Evolutionary conservation across 495 filamentous ascomycete species (phyloP).

Genomic region (Penicillium canariense): DNA sequence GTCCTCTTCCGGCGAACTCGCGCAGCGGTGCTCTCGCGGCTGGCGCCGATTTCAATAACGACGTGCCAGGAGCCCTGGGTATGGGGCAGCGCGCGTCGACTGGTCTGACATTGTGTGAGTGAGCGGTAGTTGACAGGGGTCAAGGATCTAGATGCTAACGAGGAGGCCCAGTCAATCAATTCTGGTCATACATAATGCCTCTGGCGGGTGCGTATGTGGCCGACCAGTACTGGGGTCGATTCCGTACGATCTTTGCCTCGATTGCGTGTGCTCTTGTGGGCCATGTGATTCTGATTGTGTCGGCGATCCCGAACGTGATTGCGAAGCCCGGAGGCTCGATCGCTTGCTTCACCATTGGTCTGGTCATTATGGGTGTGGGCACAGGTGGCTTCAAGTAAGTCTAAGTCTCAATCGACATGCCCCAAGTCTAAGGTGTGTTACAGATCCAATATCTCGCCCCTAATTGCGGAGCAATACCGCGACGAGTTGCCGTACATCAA

Average conservation of each 20-base stretch:
- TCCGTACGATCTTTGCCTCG: conserved; percentile 56
- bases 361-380: conserved; percentile 55
- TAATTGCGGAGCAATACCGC: conserved; percentile 53
- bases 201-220: conserved; percentile 68
- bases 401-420: no score
- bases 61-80: conserved; percentile 58
- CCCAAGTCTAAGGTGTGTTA: not conserved
- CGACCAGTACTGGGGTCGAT: conserved; percentile 55
- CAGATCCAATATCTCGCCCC: conserved; percentile 62
- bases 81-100: conserved; percentile 67
- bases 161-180: conserved; percentile 59
- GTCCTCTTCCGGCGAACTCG: conserved; percentile 57
- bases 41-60: conserved; percentile 45
- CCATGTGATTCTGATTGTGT: conserved; percentile 60
- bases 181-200: conserved; percentile 74
- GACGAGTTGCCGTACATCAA: conserved; percentile 42
- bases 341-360: conserved; percentile 58
- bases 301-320: conserved; percentile 51
- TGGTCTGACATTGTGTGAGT: conserved; percentile 52
- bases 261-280: conserved; percentile 58
- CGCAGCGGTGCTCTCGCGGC: conserved; percentile 50
- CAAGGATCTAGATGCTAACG: not conserved
- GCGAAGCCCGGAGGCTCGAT: conserved; percentile 36
- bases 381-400: conserved; percentile 60
- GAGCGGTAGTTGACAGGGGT: not conserved